Evolutionary conservation across 208 protist species (phyloP).

Genomic region (Crithidia acanthocephali): DNA sequence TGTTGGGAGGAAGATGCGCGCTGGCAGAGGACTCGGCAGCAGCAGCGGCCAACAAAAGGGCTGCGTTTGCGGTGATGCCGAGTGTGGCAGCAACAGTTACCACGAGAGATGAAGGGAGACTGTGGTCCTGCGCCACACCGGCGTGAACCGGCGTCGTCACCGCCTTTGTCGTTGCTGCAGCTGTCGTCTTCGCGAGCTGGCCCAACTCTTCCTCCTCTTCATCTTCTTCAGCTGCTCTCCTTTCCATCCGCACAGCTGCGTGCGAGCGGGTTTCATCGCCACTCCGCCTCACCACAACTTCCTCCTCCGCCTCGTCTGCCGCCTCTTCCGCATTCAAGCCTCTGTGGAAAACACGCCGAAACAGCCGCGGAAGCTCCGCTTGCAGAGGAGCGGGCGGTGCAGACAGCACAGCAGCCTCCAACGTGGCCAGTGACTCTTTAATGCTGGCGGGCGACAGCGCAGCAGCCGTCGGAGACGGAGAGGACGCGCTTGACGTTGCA

Average conservation of each 20-base stretch:
- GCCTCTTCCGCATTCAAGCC: neutral
- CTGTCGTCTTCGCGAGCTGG: neutral
- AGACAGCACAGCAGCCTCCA: slow-evolving; percentile 1
- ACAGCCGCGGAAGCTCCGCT: neutral
- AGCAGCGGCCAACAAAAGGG: neutral
- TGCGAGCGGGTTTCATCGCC: too few relatives aligned
- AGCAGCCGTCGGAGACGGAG: neutral
- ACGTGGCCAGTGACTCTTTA: neutral
- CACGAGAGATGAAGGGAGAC: slow-evolving; percentile 1
- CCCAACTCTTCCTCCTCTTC: slow-evolving; percentile 8
- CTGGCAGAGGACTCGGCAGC: neutral
- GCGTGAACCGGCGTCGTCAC: neutral
- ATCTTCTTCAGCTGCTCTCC: neutral
- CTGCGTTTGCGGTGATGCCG: neutral
- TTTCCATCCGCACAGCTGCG: neutral
- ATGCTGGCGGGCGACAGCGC: neutral
- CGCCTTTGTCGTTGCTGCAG: neutral
- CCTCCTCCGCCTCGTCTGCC: neutral
- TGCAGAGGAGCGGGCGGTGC: neutral
- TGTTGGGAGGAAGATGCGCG: neutral
- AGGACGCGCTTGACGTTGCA: neutral
- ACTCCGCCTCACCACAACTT: too few relatives aligned
- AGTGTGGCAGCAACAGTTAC: slow-evolving; percentile 5
- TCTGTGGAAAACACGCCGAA: neutral
- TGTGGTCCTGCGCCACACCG: neutral